A percentile compares a stretch with the other conserved stretches of the same genome.
phyloP scores from a whole-genome alignment of 2,329 filamentous ascomycete species.

The Pseudocercospora macadamiae region DNA sequence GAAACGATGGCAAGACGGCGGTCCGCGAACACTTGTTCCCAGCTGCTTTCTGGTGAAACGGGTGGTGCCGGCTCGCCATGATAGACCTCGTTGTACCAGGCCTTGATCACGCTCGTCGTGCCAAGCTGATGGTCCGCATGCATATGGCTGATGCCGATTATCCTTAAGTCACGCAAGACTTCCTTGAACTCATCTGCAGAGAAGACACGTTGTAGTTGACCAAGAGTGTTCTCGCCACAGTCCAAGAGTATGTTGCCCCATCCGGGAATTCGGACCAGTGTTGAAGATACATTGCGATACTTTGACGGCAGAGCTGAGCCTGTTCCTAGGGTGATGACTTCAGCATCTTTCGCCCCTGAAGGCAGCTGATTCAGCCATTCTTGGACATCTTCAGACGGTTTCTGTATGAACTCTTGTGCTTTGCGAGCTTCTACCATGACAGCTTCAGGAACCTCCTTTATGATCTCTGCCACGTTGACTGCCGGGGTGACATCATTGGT shows the following conservation, averaged over 20 bases:
- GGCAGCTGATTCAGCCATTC: constrained; percentile 68
- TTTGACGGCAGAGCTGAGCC: constrained; percentile 89
- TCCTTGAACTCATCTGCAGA: constrained; percentile 64
- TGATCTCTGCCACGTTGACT: constrained; percentile 53
- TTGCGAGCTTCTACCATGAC: constrained; percentile 58
- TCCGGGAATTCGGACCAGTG: constrained; percentile 79
- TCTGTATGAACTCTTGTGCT: constrained; percentile 42
- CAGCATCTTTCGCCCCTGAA: constrained; percentile 64
- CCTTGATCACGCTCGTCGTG: constrained; percentile 75
- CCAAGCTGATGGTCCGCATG: constrained; percentile 97
- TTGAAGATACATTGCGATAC: constrained; percentile 92
- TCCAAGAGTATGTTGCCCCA: constrained; percentile 90
- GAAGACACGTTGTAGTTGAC: constrained; percentile 79
- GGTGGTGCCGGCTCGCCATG: constrained; percentile 35
- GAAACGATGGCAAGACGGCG: constrained; percentile 66
- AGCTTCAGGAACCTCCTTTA: constrained; percentile 46
- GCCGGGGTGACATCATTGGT: constrained; percentile 53
- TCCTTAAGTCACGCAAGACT: constrained; percentile 76
- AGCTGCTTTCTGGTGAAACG: background rate
- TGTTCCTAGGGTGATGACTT: constrained; percentile 86
- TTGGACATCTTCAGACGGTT: constrained; percentile 51
- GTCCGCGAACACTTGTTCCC: constrained; percentile 31
- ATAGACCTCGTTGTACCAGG: constrained; percentile 70
- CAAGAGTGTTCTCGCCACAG: constrained; percentile 88
- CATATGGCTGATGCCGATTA: constrained; percentile 91